These are phyloP conservation scores for Aethionema arabicum DNA, from an alignment of 345 rosid genomes.

Conservation along the genomic window DNA sequence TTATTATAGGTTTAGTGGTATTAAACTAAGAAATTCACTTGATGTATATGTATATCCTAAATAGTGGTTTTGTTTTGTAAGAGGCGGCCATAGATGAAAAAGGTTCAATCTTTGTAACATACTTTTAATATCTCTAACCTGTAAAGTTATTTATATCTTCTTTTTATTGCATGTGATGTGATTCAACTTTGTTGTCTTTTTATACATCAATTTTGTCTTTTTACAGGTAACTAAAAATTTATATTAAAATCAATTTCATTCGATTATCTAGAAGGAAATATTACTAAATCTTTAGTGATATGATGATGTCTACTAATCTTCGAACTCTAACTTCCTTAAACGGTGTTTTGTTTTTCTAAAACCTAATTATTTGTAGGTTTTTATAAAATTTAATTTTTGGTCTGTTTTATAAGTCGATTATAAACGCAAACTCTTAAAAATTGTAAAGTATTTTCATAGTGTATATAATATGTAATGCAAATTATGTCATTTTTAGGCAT, in stretches of 20 bases:
- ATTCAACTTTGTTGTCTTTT: conserved; percentile 23
- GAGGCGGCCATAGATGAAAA: conserved; percentile 26
- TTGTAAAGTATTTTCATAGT: too few relatives aligned
- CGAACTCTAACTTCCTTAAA: too few relatives aligned
- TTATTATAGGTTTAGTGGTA: conserved; percentile 18
- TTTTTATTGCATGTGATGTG: conserved; percentile 24
- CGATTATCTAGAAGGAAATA: conserved; percentile 3
- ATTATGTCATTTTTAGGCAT: too few relatives aligned
- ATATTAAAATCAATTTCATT: too few relatives aligned
- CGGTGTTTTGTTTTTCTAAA: too few relatives aligned
- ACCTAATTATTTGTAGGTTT: too few relatives aligned
- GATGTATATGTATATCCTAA: conserved; percentile 24
- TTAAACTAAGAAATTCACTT: conserved; percentile 27
- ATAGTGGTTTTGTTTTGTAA: neutral
- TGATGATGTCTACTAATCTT: too few relatives aligned
- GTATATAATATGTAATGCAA: too few relatives aligned
- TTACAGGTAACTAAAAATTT: too few relatives aligned
- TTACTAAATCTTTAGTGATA: conserved; percentile 11
- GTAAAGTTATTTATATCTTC: conserved; percentile 29
- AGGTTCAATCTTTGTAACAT: conserved; percentile 27
- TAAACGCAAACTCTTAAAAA: too few relatives aligned
- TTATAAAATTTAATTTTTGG: too few relatives aligned
- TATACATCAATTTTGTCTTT: conserved; percentile 18
- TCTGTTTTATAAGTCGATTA: too few relatives aligned
- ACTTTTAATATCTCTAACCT: conserved; percentile 14